These are phyloP conservation scores for Immersiella caudata DNA, from an alignment of 495 filamentous ascomycete species.

Conservation along the genomic window DNA sequence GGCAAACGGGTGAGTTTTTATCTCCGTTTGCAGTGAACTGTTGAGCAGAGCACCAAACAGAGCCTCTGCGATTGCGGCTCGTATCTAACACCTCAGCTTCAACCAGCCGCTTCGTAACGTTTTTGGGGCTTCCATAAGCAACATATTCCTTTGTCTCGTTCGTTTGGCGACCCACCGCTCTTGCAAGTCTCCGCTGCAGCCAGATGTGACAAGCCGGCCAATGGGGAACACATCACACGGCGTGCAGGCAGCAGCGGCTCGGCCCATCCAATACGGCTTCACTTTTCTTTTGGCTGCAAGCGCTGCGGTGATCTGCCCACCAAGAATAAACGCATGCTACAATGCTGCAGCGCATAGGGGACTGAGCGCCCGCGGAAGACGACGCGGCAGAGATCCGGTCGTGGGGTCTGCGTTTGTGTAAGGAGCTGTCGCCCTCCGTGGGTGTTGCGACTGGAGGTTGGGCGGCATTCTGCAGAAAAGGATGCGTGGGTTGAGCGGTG, in stretches of 20 bases:
- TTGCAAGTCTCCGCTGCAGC: background rate
- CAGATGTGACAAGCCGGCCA: background rate
- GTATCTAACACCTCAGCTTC: background rate
- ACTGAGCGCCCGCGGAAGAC: slow-evolving; percentile 3
- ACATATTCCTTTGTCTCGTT: background rate
- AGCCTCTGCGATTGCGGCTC: background rate
- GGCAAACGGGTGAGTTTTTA: background rate
- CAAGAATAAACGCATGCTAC: background rate
- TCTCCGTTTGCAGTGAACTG: background rate
- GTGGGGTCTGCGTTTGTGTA: background rate
- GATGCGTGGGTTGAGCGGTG: background rate
- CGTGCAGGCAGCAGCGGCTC: background rate
- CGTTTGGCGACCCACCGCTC: background rate
- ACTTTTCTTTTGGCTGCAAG: background rate
- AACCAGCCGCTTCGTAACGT: background rate
- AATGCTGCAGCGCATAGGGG: background rate
- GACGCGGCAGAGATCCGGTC: background rate
- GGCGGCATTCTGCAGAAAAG: slow-evolving; percentile 4
- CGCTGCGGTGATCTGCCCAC: background rate
- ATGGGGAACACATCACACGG: background rate
- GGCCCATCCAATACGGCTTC: background rate
- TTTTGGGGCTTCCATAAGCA: background rate
- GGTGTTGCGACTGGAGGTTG: background rate
- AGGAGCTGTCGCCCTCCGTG: no score
- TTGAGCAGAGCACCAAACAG: background rate